Conservation (phyloP, 2,329 filamentous ascomycete genomes). For the Xylariaceae sp. region DNA sequence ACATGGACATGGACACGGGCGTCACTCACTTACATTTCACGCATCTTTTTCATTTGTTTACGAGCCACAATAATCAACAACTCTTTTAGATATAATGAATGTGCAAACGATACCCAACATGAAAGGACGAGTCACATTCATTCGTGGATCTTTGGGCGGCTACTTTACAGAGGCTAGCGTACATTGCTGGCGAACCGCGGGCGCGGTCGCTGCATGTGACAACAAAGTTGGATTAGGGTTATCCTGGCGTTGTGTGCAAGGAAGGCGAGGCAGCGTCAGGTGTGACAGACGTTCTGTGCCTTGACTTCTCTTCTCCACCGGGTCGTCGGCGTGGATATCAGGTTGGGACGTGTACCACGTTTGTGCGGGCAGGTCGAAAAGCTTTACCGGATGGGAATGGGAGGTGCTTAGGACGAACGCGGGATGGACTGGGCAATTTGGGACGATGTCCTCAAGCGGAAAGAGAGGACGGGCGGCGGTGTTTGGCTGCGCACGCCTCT, state of each 20-base stretch:
- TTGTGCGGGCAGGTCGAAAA: conserved; percentile 15
- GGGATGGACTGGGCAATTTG: conserved; percentile 8
- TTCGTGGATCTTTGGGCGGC: too few species aligned
- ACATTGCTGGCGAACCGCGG: neutral
- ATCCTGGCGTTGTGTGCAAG: conserved; percentile 10
- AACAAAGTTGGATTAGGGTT: conserved; percentile 10
- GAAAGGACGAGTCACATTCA: neutral
- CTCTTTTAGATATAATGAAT: conserved; percentile 10
- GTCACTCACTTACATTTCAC: conserved; percentile 2
- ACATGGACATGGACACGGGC: neutral
- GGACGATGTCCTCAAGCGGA: conserved; percentile 5
- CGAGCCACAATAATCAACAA: conserved; percentile 10
- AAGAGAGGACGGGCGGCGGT: conserved; percentile 7
- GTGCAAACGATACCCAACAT: conserved; percentile 13
- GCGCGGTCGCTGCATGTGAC: conserved; percentile 8
- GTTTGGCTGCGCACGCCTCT: conserved; percentile 1
- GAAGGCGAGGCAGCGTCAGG: neutral
- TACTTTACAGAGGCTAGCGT: too few species aligned
- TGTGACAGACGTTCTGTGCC: too few species aligned
- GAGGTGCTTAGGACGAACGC: conserved; percentile 2
- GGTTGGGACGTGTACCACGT: conserved; percentile 1
- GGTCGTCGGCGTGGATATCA: neutral
- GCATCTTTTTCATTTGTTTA: conserved; percentile 14
- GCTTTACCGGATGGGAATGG: conserved; percentile 16
- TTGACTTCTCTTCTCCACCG: conserved; percentile 3